These are phyloP conservation scores for Cyberlindnera euphorbiiphila DNA, from an alignment of 805 yeast species.

Conservation along the genomic window DNA sequence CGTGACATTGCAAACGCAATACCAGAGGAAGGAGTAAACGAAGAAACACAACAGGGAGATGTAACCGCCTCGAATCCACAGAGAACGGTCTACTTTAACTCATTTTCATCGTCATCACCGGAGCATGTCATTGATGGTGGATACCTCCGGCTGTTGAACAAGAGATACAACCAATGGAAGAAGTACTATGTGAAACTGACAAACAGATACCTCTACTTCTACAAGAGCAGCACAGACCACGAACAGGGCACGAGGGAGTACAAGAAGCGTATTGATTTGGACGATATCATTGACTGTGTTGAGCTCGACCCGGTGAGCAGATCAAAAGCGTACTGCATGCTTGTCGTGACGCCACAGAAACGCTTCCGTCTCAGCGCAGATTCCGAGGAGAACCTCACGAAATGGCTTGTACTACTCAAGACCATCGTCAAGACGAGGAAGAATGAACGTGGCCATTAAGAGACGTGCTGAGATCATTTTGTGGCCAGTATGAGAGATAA, in stretches of 20 bases:
- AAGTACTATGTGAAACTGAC: conserved; percentile 41
- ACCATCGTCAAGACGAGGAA: conserved; percentile 27
- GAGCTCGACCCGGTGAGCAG: conserved; percentile 46
- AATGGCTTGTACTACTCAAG: conserved; percentile 47
- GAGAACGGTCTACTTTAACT: conserved; percentile 18
- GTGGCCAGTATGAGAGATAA: too few relatives aligned
- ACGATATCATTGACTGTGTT: conserved; percentile 42
- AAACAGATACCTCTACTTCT: conserved; percentile 37
- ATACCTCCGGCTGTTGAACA: conserved; percentile 35
- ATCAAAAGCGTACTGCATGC: conserved; percentile 41
- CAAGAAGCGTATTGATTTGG: conserved; percentile 33
- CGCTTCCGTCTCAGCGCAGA: conserved; percentile 41
- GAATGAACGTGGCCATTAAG: conserved; percentile 6
- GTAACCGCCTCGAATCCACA: too few relatives aligned
- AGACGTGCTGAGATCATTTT: too few relatives aligned
- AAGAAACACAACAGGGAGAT: not conserved
- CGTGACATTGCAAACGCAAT: conserved; percentile 1
- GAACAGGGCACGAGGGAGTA: conserved; percentile 19
- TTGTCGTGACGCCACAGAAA: conserved; percentile 44
- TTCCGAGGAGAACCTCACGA: conserved; percentile 42
- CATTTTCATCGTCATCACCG: conserved; percentile 22
- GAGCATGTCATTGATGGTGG: conserved; percentile 42
- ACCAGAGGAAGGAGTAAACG: conserved; percentile 4
- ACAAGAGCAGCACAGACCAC: conserved; percentile 30
- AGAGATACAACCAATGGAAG: conserved; percentile 46